phyloP scores from a whole-genome alignment of 225 moss, liverwort and hornwort genomes.

The Straminergon stramineum region DNA sequence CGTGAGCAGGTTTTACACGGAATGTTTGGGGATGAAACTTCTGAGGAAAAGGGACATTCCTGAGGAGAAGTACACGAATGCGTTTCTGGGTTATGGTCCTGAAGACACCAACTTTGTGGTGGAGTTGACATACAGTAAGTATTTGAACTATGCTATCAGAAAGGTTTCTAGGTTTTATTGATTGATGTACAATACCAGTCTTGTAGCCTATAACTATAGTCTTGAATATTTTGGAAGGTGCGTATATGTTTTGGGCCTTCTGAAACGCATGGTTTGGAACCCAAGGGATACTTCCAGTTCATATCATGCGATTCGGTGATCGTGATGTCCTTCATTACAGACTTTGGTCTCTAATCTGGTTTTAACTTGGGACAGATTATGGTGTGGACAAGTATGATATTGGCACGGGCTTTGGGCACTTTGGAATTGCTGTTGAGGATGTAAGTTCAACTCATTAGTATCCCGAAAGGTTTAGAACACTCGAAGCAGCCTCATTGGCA shows the following conservation, averaged over 20 bases:
- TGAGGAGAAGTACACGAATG: constrained; percentile 95
- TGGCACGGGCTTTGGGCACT: constrained; percentile 94
- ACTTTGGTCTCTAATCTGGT: neutral
- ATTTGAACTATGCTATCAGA: neutral
- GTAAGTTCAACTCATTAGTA: constrained; percentile 22
- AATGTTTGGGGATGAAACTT: constrained; percentile 94
- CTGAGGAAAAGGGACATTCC: constrained; percentile 84
- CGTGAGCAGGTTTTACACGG: constrained; percentile 76
- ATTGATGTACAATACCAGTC: neutral
- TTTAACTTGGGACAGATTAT: constrained; percentile 48
- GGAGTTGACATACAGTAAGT: constrained; percentile 90
- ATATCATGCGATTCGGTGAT: neutral
- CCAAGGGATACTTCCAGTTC: neutral
- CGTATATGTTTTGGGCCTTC: neutral
- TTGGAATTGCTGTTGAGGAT: constrained; percentile 95
- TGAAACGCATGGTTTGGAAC: neutral
- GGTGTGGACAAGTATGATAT: constrained; percentile 89
- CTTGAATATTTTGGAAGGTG: neutral
- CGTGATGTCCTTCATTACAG: neutral
- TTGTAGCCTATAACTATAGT: neutral
- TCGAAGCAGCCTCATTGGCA: neutral
- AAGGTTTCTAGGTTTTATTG: neutral
- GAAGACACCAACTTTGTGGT: constrained; percentile 95
- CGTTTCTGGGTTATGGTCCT: constrained; percentile 88
- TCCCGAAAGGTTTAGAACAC: neutral